These are phyloP conservation scores for Lentithecium fluviatile DNA, from an alignment of 495 filamentous ascomycete genomes.

Conservation along the genomic window DNA sequence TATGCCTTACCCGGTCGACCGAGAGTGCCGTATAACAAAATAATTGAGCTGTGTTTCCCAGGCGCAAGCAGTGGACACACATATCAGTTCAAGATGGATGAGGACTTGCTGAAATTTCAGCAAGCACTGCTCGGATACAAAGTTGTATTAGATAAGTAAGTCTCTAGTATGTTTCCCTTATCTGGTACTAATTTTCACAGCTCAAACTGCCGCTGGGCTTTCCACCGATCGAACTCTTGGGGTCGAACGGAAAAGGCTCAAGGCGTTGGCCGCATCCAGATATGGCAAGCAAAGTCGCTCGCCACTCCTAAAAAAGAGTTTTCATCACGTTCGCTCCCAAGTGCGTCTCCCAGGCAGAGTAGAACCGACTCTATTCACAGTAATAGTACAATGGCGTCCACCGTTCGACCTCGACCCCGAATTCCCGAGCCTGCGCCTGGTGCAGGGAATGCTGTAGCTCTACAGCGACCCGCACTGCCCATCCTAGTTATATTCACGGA, in stretches of 20 bases:
- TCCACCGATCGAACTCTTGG: neutral
- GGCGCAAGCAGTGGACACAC: neutral
- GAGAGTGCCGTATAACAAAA: neutral
- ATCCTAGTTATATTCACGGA: neutral
- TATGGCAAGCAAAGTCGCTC: conserved; percentile 1
- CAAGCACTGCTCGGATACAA: neutral
- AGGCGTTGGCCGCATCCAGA: neutral
- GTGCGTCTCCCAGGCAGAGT: neutral
- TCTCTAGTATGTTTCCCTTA: neutral
- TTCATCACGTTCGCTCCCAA: neutral
- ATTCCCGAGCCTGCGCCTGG: neutral
- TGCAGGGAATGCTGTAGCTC: neutral
- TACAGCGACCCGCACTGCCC: neutral
- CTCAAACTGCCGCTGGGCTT: neutral
- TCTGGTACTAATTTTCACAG: neutral
- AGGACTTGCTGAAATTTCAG: neutral
- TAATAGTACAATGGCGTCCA: neutral
- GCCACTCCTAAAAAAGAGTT: neutral
- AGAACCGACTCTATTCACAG: conserved; percentile 3
- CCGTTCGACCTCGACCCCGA: neutral
- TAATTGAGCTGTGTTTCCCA: neutral
- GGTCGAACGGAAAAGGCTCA: neutral
- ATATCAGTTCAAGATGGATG: neutral
- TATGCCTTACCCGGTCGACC: neutral
- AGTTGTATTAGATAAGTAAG: neutral